Base-by-base conservation (phyloP, 192 early-diverging fungal genomes). In the Coemansia sp. region DNA sequence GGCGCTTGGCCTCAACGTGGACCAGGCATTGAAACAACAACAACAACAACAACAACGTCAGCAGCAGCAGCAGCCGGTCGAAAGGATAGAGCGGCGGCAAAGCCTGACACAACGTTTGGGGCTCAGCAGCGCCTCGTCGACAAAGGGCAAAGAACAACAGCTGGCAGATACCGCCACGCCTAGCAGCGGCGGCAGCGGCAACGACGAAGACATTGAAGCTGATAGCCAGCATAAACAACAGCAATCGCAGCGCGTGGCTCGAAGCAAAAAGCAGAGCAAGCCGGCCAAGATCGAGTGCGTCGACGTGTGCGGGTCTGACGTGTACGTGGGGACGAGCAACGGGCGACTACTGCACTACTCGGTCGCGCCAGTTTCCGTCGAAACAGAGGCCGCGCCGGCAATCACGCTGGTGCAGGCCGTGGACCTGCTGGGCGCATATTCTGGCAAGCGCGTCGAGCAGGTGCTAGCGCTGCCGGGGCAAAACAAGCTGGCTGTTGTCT, bases 61-160 rank as follows among this genome's bases (percentile, higher is more conserved):
- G n/a, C n/a, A n/a, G n/a, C n/a, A n/a, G n/a, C n/a, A n/a, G n/a
- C 48, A 7, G 46, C 14, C 27, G 22, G 36, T 5, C 5, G 14
- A 30, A 46, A 46, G 56, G 42, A 35, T 24, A n/a, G n/a, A 60
- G 7, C 71, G 77, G 65, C 67, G 72, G 52, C 68, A 47, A 55
- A 80, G 78, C 46, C 72, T 80, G 36, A 55, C 78, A 5, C 78
- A 80, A 45, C 65, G 78, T 3, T 62, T 80, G 0, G 78, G 78
- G 18, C 50, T 29, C 52, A 58, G 48, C 55, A 49, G 16, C 58
- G 54, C 36, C 19, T 28, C 35, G 9, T 11, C 51, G 6, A 11
- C 25, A n/a, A 64, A 64, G 32, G 50, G 36, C 49, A 30, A 34
- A 27, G n/a, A 8, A 10, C n/a, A 58, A 25, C 35, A 45, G 6